Base-by-base conservation (phyloP, 345 rosid species). In the Eucalyptus curtisii region DNA sequence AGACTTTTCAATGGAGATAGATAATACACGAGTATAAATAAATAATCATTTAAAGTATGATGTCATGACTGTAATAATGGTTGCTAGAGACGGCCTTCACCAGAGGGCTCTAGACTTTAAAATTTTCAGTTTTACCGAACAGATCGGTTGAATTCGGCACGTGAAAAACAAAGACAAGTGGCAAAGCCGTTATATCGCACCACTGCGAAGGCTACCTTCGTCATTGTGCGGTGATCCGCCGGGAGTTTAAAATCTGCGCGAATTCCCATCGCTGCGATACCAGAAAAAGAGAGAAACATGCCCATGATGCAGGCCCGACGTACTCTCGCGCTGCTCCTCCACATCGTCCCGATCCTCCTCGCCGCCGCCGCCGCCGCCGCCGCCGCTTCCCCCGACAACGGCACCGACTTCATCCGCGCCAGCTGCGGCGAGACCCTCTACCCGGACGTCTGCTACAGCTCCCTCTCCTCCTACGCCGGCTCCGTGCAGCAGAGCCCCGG, bases 361-460 rank as follows among this genome's bases (percentile, higher is more conserved):
- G 90, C 86, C 89, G 57, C 25, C 25, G 66, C 48, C 85, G 90
- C 86, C 89, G 57, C 25, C 25, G 66, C 48, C 85, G 90, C 86
- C 89, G 57, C 25, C 25, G 66, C 48, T n/a, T 30, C 86, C 80
- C 80, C 87, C 0, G 31, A 5, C 25, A 88, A 85, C 92, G 88
- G 48, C 91, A 47, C 90, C 4, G 96, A 94, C 30, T 97, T 94
- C 93, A 95, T 97, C 91, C 97, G 95, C 5, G 86, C 92, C 10
- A 94, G 95, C 93, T 97, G 99, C 95, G 90, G 88, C 91, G 90
- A 93, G 11, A 97, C 98, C 45, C 91, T 95, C 25, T 97, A 97
- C 92, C 99, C 98, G 0, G 96, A 95, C 88, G 80, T 97, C 49
- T 97, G 99, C 92, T 96, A 57, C 91, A 49, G 92, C 88, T 95